phyloP scores from a whole-genome alignment of 2,329 filamentous ascomycete species.

The Alternaria arbusti region DNA sequence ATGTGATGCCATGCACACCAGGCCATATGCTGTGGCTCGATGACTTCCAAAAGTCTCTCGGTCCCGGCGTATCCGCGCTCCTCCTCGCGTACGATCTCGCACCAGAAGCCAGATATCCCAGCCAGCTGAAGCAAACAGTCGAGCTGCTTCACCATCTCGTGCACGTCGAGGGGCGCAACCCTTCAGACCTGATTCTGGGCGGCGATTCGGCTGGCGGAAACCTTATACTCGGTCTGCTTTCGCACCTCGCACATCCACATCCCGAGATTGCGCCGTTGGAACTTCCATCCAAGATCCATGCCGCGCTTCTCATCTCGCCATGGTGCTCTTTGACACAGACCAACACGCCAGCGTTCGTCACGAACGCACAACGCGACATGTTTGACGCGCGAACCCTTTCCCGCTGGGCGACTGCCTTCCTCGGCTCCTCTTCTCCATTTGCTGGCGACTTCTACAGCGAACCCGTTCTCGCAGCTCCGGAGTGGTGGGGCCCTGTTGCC shows the following conservation, averaged over 20 bases:
- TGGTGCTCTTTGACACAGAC: conserved; percentile 62
- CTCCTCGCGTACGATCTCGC: conserved; percentile 66
- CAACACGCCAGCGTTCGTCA: conserved; percentile 50
- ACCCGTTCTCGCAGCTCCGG: conserved; percentile 54
- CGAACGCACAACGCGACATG: conserved; percentile 60
- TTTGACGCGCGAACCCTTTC: conserved; percentile 51
- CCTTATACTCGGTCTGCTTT: conserved; percentile 54
- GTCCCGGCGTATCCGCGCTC: conserved; percentile 58
- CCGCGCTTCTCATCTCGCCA: conserved; percentile 62
- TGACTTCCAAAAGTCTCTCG: conserved; percentile 54
- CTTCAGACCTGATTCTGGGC: conserved; percentile 53
- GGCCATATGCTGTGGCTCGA: conserved; percentile 59
- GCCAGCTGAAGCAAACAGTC: conserved; percentile 56
- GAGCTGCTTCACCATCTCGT: conserved; percentile 54
- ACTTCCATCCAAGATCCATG: conserved; percentile 55
- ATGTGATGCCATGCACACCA: conserved; percentile 55
- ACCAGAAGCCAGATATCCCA: conserved; percentile 55
- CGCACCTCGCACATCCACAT: conserved; percentile 64
- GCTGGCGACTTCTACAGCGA: conserved; percentile 62
- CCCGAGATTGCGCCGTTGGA: conserved; percentile 55
- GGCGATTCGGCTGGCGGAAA: conserved; percentile 64
- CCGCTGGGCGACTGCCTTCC: conserved; percentile 58
- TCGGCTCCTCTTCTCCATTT: conserved; percentile 54
- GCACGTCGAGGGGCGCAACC: conserved; percentile 42
- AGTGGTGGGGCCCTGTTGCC: conserved; percentile 62